Conservation (phyloP, 768 basidiomycete genomes). For the Leccinum aurantiacum region DNA sequence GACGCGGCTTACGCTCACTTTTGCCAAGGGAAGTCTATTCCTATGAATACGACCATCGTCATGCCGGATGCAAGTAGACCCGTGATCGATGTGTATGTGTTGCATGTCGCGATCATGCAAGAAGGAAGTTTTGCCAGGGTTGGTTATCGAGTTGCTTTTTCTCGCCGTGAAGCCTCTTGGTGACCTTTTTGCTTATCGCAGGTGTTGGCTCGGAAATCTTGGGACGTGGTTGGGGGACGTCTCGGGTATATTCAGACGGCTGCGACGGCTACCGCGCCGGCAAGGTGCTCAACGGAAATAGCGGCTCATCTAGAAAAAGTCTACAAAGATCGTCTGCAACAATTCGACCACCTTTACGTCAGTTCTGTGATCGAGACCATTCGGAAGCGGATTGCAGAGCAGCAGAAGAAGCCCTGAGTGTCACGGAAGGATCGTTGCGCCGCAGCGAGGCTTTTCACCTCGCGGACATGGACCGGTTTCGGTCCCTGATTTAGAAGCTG, state of each 20-base stretch:
- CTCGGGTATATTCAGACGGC: constrained; percentile 27
- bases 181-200: constrained; percentile 10
- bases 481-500: constrained; percentile 18
- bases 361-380: constrained; percentile 32
- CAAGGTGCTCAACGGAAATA: constrained; percentile 26
- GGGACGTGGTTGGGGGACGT: constrained; percentile 28
- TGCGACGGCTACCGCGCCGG: constrained; percentile 22
- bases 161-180: not conserved
- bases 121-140: constrained; percentile 32
- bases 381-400: constrained; percentile 34
- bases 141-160: constrained; percentile 9
- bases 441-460: constrained; percentile 5
- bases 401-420: constrained; percentile 29
- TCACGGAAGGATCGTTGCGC: constrained; percentile 12
- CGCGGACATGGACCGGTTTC: constrained; percentile 7
- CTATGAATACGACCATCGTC: constrained; percentile 28
- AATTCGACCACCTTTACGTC: constrained; percentile 35
- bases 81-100: constrained; percentile 29
- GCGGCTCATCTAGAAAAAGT: constrained; percentile 28
- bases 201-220: constrained; percentile 28
- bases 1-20: constrained; percentile 30
- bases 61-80: constrained; percentile 30
- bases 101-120: constrained; percentile 35
- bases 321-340: constrained; percentile 31
- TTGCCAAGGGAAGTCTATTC: constrained; percentile 28